phyloP scores from a whole-genome alignment of 352 stramenopile species.

The Phytophthora chlamydospora region DNA sequence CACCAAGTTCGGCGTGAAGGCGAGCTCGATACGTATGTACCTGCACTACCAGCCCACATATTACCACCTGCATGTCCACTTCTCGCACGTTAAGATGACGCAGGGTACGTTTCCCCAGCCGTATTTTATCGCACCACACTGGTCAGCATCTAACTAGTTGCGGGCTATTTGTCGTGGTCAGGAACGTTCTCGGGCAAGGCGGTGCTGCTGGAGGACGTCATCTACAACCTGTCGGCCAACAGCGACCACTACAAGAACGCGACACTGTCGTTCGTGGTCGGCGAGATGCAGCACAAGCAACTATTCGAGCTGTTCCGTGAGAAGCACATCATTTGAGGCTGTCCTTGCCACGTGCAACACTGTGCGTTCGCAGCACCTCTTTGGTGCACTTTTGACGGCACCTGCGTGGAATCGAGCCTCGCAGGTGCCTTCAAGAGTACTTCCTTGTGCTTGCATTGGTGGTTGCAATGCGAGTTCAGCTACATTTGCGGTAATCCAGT shows the following conservation, averaged over 20 bases:
- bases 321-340: constrained; percentile 49
- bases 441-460: not conserved
- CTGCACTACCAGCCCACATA: constrained; percentile 91
- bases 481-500: too few relatives aligned
- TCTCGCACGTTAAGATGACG: constrained; percentile 85
- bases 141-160: constrained; percentile 5
- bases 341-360: not conserved
- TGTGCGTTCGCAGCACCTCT: constrained; percentile 5
- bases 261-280: constrained; percentile 76
- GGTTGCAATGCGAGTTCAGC: too few relatives aligned
- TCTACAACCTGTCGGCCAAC: constrained; percentile 77
- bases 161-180: constrained; percentile 14
- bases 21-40: constrained; percentile 77
- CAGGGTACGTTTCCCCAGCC: constrained; percentile 43
- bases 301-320: constrained; percentile 69
- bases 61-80: constrained; percentile 90
- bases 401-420: constrained; percentile 1
- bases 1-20: constrained; percentile 57
- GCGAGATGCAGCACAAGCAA: constrained; percentile 83
- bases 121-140: too few relatives aligned
- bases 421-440: constrained; percentile 12
- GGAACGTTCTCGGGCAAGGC: constrained; percentile 81
- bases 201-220: constrained; percentile 84
- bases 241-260: constrained; percentile 75
- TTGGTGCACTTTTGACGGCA: constrained; percentile 14